These are phyloP conservation scores for Sporopachydermia lactativora DNA, from an alignment of 805 yeast genomes.

Conservation along the genomic window DNA sequence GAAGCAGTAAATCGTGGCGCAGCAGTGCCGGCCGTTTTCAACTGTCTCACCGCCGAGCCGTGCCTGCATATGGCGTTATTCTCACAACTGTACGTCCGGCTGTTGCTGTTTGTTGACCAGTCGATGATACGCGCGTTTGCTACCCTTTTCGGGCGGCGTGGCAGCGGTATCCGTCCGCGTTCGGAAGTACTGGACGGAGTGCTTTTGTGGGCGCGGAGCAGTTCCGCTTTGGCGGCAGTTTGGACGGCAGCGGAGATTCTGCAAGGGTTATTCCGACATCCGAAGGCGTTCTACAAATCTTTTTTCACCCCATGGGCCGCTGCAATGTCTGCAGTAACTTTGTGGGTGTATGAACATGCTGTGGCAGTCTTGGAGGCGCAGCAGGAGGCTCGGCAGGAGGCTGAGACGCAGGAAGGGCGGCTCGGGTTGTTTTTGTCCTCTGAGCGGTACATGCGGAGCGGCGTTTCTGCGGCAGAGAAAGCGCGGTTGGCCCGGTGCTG, in stretches of 20 bases:
- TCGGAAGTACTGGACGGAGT: neutral
- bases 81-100: neutral
- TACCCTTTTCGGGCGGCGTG: neutral
- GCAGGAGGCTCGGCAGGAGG: too few relatives aligned
- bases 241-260: neutral
- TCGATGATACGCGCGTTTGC: neutral
- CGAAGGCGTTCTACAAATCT: neutral
- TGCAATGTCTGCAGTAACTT: neutral
- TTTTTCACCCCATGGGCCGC: constrained; percentile 1
- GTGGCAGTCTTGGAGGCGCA: neutral
- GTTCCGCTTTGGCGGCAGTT: neutral
- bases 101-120: neutral
- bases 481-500: neutral
- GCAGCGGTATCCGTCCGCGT: too few relatives aligned
- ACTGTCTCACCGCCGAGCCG: neutral
- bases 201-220: neutral
- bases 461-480: too few relatives aligned
- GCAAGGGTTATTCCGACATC: neutral
- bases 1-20: constrained; percentile 14
- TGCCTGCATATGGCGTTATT: constrained; percentile 1
- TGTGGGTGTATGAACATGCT: neutral
- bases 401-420: neutral
- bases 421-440: neutral
- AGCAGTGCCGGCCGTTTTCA: neutral
- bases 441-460: too few relatives aligned